Evolutionary conservation across 2,329 filamentous ascomycete species (phyloP).

Genomic region (Fusarium sp.): DNA sequence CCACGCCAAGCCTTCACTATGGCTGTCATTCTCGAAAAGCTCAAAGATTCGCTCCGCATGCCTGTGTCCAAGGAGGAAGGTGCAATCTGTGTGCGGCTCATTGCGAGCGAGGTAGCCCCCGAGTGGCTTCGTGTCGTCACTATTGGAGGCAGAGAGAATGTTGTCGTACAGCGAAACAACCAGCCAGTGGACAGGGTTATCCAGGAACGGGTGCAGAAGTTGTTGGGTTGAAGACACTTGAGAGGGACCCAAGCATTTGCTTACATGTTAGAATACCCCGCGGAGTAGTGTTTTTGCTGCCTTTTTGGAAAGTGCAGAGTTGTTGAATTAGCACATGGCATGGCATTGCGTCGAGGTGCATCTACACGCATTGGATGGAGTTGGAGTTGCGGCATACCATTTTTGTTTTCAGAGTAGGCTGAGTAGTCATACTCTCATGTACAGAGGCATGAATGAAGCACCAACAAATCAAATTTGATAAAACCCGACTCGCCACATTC

Average conservation of each 20-base stretch:
- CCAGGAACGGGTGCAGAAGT: slow-evolving; percentile 56
- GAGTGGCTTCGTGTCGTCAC: slow-evolving; percentile 70
- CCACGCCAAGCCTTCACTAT: slow-evolving; percentile 77
- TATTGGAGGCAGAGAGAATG: slow-evolving; percentile 69
- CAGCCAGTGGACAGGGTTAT: slow-evolving; percentile 58
- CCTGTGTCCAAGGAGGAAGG: slow-evolving; percentile 70
- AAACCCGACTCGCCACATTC: neutral
- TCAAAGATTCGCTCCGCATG: slow-evolving; percentile 76
- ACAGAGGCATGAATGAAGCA: slow-evolving; percentile 21
- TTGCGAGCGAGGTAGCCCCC: slow-evolving; percentile 70
- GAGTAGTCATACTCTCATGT: slow-evolving; percentile 19
- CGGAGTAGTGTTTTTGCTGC: slow-evolving; percentile 18
- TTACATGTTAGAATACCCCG: slow-evolving; percentile 37
- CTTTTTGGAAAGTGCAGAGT: slow-evolving; percentile 21
- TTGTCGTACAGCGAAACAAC: slow-evolving; percentile 67
- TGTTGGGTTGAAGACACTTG: slow-evolving; percentile 46
- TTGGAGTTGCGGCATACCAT: slow-evolving; percentile 35
- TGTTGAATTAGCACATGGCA: slow-evolving; percentile 14
- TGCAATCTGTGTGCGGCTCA: slow-evolving; percentile 64
- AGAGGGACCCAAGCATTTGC: slow-evolving; percentile 13
- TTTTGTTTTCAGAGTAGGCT: slow-evolving; percentile 12
- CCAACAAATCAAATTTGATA: neutral
- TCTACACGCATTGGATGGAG: slow-evolving; percentile 41
- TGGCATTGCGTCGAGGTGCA: slow-evolving; percentile 22
- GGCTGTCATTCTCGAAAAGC: slow-evolving; percentile 73